Evolutionary conservation across 1,284 basidiomycete genomes (phyloP).

Genomic region (Sporisorium iseilematis-ciliati): DNA sequence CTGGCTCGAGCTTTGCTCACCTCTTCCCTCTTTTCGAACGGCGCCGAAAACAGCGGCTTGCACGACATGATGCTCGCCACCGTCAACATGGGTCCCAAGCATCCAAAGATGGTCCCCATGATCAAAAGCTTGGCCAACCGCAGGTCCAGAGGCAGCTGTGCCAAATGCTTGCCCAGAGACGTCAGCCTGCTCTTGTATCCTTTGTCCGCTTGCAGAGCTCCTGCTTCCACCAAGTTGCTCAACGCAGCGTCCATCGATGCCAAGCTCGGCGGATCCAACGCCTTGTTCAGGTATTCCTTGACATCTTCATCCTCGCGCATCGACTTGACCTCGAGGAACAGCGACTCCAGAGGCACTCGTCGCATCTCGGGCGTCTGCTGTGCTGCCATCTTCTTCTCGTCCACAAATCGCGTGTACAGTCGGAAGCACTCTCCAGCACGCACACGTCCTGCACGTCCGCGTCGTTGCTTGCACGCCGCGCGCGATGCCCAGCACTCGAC

Average conservation of each 20-base stretch:
- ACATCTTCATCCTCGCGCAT: constrained; percentile 84
- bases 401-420: constrained; percentile 80
- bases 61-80: constrained; percentile 82
- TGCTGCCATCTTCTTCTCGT: constrained; percentile 78
- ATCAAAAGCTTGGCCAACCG: constrained; percentile 81
- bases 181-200: constrained; percentile 75
- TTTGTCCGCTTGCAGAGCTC: constrained; percentile 78
- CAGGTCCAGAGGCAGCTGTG: constrained; percentile 87
- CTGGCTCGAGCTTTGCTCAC: constrained; percentile 73
- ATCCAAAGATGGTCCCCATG: constrained; percentile 65
- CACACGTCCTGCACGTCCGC: constrained; percentile 90
- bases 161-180: constrained; percentile 83
- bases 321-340: constrained; percentile 85
- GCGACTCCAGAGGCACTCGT: constrained; percentile 86
- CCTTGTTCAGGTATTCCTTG: constrained; percentile 78
- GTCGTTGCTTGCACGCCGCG: constrained; percentile 84
- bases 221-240: constrained; percentile 80
- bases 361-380: constrained; percentile 86
- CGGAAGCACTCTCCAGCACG: constrained; percentile 70
- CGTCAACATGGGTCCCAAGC: constrained; percentile 65
- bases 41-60: constrained; percentile 85
- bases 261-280: constrained; percentile 85
- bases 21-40: constrained; percentile 85
- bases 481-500: constrained; percentile 83
- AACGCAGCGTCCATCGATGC: constrained; percentile 84